Evolutionary conservation across 1,284 basidiomycete genomes (phyloP), one percentile per base, ranked within the genome.

Genomic region (Pseudozyma thailandica): DNA sequence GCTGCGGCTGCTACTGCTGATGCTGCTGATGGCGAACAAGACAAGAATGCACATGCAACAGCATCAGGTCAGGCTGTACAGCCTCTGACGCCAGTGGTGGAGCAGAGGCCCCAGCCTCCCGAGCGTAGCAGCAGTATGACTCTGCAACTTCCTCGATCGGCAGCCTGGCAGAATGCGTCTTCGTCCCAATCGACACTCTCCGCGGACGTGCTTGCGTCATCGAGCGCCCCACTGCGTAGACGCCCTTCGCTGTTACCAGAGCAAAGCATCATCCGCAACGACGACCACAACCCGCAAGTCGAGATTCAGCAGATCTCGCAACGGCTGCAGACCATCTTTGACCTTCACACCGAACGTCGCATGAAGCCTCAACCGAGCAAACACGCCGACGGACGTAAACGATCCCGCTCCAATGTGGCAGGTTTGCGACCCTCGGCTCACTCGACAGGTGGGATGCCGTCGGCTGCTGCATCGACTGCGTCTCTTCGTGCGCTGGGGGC

Each of bases 331-430:
- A 63, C 68, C 26, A 77, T 78, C 30, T 78, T 79, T 50, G 72
- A 75, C 28, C 55, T 79, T 28, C 78, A 79, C 35, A 78, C 78
- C 3, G 56, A 66, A 30, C 66, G 66, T 25, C 50, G 78, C 7
- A 65, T 79, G 65, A 79, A 79, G 54, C 70, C 75, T 23, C 45
- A 43, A 18, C 21, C 61, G 1, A 35, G 9, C 21, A 44, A 54
- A n/a, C 50, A 57, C 28, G n/a, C 15, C 7, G 20, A 27, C 13
- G 33, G 43, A 4, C 50, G 47, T 15, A 37, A 21, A 23, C 55
- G 55, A 15, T 35, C 50, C 6, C 50, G 31, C 2, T 52, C 64
- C 37, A 44, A 64, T 8, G 49, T 53, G 8, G 51, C 56, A 1
- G 68, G 68, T 15, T 44, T 71, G 20, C 48, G 49, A 3, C 68